Evolutionary conservation across 2,329 filamentous ascomycete genomes (phyloP).

Genomic region (Pseudogymnoascus sp.): DNA sequence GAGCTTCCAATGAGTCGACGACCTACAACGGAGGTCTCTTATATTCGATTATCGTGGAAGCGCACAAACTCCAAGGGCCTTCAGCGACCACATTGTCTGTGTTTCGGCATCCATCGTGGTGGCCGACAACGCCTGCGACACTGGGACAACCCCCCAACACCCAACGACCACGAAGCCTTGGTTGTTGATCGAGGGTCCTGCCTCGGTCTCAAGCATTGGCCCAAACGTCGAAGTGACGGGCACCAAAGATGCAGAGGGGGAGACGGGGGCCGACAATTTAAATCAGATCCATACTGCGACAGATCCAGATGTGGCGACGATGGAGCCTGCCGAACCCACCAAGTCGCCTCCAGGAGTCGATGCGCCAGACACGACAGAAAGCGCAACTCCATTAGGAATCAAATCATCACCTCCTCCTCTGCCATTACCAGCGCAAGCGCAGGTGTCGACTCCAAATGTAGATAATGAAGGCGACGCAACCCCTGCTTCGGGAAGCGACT

Average conservation of each 20-base stretch:
- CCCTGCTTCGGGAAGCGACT: slow-evolving; percentile 46
- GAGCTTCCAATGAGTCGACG: slow-evolving; percentile 9
- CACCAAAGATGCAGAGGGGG: slow-evolving; percentile 25
- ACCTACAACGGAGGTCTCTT: slow-evolving; percentile 8
- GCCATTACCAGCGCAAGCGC: slow-evolving; percentile 11
- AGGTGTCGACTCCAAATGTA: background rate
- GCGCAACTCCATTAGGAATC: slow-evolving; percentile 23
- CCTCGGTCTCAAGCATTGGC: slow-evolving; percentile 9
- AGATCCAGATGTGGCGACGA: slow-evolving; percentile 13
- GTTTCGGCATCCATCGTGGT: slow-evolving; percentile 10
- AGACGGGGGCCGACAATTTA: slow-evolving; percentile 25
- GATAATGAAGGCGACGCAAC: slow-evolving; percentile 23
- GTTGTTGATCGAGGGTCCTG: slow-evolving; percentile 7
- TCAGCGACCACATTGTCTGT: background rate
- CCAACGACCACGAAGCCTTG: slow-evolving; percentile 8
- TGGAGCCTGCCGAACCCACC: slow-evolving; percentile 1
- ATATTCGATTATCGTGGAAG: background rate
- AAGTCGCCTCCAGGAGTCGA: slow-evolving; percentile 15
- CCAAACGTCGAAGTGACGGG: slow-evolving; percentile 10
- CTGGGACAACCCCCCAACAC: background rate
- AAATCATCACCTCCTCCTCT: slow-evolving; percentile 26
- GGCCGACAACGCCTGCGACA: slow-evolving; percentile 1
- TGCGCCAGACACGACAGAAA: slow-evolving; percentile 17
- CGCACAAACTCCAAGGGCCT: slow-evolving; percentile 6
- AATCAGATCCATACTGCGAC: slow-evolving; percentile 27